Evolutionary conservation across 768 basidiomycete genomes (phyloP), one percentile per base, ranked within the genome.

Genomic region (Coprinellus micaceus): DNA sequence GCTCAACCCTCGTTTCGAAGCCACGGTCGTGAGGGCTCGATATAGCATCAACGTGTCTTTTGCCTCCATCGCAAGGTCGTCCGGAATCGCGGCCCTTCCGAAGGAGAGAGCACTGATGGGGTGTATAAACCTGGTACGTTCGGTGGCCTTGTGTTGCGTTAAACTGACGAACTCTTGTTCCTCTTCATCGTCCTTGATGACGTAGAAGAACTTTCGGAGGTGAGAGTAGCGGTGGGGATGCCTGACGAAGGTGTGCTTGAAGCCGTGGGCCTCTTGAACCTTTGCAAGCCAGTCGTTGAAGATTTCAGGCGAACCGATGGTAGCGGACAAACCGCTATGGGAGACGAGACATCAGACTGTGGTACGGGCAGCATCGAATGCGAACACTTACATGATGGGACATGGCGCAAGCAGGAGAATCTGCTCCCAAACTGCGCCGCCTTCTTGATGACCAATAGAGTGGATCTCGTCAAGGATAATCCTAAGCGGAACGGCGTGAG

Each of bases 141-240:
- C 64, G 0, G 77, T 78, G 22, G 72, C 65, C 57, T 68, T 53
- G 59, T 79, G 68, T 0, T 68, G 50, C 12, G 64, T 49, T 26
- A 85, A 63, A 12, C 78, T 76, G 37, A 51, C 59, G 68, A 79
- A 82, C 47, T n/a, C 17, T 4, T 33, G 15, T 0, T 10, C 5
- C 21, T 62, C 51, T 0, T 10, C 5, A 7, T 62, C 51, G 7
- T 59, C 58, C 11, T 67, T 64, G 19, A 73, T 60, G 33, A 73
- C 64, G 61, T 87, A 89, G 56, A 71, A 75, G 64, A 79, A 87
- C 65, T 89, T 89, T 43, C 88, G 80, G 1, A 89, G 76, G 60
- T 88, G 86, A 3, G 86, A 88, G 65, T 88, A 89, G 11, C 88
- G 81, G 66, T 88, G 82, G 1, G 79, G 81, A 64, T 88, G 83